Conservation (phyloP, 2,329 filamentous ascomycete genomes). For the Claviceps capensis region DNA sequence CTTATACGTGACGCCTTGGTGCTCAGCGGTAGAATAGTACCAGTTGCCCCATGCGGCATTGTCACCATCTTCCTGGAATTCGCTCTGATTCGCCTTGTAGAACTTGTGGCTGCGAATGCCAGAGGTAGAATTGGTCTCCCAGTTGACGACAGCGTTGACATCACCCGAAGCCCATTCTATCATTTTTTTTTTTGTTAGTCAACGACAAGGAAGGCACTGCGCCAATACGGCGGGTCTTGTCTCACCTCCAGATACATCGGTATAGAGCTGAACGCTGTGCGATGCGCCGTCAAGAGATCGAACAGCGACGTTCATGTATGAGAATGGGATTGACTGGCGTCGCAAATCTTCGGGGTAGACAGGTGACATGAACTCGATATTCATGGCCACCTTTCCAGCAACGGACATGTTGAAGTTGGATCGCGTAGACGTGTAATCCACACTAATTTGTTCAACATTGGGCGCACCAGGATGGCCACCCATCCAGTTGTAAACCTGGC, state of each 20-base stretch:
- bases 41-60: conserved; percentile 72
- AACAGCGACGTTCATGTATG: conserved; percentile 54
- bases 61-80: conserved; percentile 55
- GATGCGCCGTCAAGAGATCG: conserved; percentile 44
- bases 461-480: conserved; percentile 36
- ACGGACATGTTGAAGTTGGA: conserved; percentile 58
- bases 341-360: conserved; percentile 52
- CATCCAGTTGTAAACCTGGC: conserved; percentile 52
- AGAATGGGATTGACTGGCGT: conserved; percentile 55
- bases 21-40: conserved; percentile 55
- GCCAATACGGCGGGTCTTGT: background rate
- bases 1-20: conserved; percentile 46
- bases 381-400: conserved; percentile 46
- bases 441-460: conserved; percentile 45
- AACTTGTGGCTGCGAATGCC: conserved; percentile 52
- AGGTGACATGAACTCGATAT: conserved; percentile 57
- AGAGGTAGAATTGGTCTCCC: conserved; percentile 40
- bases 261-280: conserved; percentile 57
- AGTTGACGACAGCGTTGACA: conserved; percentile 38
- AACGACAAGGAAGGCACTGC: background rate
- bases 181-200: background rate
- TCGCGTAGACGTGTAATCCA: conserved; percentile 58
- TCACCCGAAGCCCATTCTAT: conserved; percentile 62
- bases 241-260: conserved; percentile 44
- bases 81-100: conserved; percentile 42